phyloP scores from a whole-genome alignment of 495 filamentous ascomycete genomes.

The Penicillium pulvis region DNA sequence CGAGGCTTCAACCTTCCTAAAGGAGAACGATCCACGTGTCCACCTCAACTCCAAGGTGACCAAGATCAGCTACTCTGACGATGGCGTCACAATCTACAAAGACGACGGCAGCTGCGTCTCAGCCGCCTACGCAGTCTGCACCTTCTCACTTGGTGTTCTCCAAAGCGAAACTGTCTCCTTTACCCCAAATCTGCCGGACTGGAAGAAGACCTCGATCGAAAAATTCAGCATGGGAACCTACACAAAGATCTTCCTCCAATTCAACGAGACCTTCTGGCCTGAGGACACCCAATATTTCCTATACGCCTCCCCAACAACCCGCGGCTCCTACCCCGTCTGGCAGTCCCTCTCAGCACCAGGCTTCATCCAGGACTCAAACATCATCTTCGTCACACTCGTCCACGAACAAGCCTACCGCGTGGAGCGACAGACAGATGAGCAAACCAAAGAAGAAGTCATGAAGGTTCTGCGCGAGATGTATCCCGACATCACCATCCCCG shows the following conservation, averaged over 20 bases:
- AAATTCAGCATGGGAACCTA: constrained; percentile 75
- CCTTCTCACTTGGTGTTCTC: constrained; percentile 68
- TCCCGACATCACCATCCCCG: constrained; percentile 58
- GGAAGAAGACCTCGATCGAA: constrained; percentile 67
- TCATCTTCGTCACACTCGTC: constrained; percentile 73
- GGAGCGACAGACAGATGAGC: constrained; percentile 63
- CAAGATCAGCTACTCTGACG: constrained; percentile 54
- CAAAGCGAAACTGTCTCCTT: constrained; percentile 66
- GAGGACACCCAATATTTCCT: constrained; percentile 66
- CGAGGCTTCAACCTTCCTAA: constrained; percentile 64
- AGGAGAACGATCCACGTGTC: constrained; percentile 57
- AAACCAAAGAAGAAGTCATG: constrained; percentile 62
- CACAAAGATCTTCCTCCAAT: constrained; percentile 79
- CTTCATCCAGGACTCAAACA: constrained; percentile 65
- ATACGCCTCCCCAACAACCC: constrained; percentile 62
- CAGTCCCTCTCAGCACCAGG: constrained; percentile 63
- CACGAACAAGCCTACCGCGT: constrained; percentile 59
- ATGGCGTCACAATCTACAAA: constrained; percentile 59
- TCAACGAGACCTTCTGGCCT: constrained; percentile 72
- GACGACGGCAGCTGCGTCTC: constrained; percentile 59
- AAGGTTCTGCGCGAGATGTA: constrained; percentile 68
- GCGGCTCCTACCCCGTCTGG: constrained; percentile 73
- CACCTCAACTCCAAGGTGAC: constrained; percentile 62
- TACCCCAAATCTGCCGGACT: constrained; percentile 59
- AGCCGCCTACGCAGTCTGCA: constrained; percentile 60